These are phyloP conservation scores for Candida qinlingensis DNA, from an alignment of 805 yeast genomes.

Conservation along the genomic window DNA sequence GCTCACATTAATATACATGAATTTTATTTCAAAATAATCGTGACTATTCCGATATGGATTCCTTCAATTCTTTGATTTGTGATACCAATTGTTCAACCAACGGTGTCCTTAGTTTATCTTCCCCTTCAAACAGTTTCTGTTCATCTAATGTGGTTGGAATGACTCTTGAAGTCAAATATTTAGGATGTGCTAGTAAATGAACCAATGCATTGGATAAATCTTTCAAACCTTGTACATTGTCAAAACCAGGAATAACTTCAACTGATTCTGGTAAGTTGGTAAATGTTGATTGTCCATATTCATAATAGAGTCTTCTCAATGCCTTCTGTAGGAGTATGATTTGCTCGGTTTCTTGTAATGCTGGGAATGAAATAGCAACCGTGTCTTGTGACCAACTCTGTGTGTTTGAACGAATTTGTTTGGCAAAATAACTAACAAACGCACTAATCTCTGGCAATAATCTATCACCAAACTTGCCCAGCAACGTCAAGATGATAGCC, in stretches of 20 bases:
- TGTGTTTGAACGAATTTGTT: slow-evolving; percentile 60
- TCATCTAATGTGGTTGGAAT: slow-evolving; percentile 62
- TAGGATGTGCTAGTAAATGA: slow-evolving; percentile 81
- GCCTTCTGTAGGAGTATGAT: slow-evolving; percentile 59
- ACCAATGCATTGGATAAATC: slow-evolving; percentile 57
- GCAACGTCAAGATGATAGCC: slow-evolving; percentile 54
- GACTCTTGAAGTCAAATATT: slow-evolving; percentile 66
- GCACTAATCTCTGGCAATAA: slow-evolving; percentile 60
- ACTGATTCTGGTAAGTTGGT: slow-evolving; percentile 17
- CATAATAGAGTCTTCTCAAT: slow-evolving; percentile 47
- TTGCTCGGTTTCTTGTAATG: slow-evolving; percentile 62
- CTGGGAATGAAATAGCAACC: slow-evolving; percentile 40
- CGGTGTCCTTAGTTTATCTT: slow-evolving; percentile 33
- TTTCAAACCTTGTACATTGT: slow-evolving; percentile 51
- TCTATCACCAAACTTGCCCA: slow-evolving; percentile 58
- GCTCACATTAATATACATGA: background rate
- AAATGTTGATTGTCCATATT: slow-evolving; percentile 34
- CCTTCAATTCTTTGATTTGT: slow-evolving; percentile 50
- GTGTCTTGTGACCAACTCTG: slow-evolving; percentile 65
- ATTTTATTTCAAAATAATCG: too few species aligned
- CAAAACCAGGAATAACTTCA: slow-evolving; percentile 53
- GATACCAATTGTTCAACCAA: slow-evolving; percentile 43
- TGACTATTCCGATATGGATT: slow-evolving; percentile 20
- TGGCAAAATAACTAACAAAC: slow-evolving; percentile 56
- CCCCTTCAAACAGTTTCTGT: slow-evolving; percentile 48